phyloP scores from a whole-genome alignment of 1,284 basidiomycete species.

The Prillingera fragicola region DNA sequence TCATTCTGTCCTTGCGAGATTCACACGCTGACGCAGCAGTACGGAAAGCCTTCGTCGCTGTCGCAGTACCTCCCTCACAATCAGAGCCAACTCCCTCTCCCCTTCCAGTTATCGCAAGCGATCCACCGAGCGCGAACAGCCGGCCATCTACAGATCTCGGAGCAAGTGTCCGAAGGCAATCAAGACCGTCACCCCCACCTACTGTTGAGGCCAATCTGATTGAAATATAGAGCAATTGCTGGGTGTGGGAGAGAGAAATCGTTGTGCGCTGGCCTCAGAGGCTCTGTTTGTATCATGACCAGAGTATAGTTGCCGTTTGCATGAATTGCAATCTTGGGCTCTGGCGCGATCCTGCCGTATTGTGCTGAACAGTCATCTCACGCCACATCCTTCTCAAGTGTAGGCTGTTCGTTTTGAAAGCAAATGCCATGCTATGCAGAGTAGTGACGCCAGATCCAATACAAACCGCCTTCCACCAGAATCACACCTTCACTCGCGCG shows the following conservation, averaged over 20 bases:
- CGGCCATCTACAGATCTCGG: constrained; percentile 7
- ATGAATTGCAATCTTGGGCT: too few species aligned
- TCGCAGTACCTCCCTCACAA: too few species aligned
- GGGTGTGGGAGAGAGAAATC: too few species aligned
- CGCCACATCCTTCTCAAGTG: too few species aligned
- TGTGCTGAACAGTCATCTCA: too few species aligned
- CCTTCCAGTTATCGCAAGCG: constrained; percentile 1
- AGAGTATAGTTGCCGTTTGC: too few species aligned
- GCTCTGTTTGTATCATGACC: too few species aligned
- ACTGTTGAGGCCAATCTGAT: not conserved
- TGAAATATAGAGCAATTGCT: constrained; percentile 1
- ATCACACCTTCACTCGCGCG: not conserved
- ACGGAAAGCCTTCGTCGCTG: constrained; percentile 30
- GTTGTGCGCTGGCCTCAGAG: too few species aligned
- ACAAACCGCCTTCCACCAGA: not conserved
- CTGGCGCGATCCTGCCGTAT: too few species aligned
- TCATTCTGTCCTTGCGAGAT: too few species aligned
- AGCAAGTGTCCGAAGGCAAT: not conserved
- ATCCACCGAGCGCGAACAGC: constrained; percentile 2
- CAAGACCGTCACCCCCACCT: not conserved
- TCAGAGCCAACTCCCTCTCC: not conserved
- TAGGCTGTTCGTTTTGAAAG: not conserved
- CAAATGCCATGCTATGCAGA: constrained; percentile 3
- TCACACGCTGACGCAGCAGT: constrained; percentile 14
- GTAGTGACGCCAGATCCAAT: not conserved